Percentiles rank a stretch among this genome's conserved stretches.
phyloP scores from a whole-genome alignment of 2,329 filamentous ascomycete species.

The Neonectria hederae region DNA sequence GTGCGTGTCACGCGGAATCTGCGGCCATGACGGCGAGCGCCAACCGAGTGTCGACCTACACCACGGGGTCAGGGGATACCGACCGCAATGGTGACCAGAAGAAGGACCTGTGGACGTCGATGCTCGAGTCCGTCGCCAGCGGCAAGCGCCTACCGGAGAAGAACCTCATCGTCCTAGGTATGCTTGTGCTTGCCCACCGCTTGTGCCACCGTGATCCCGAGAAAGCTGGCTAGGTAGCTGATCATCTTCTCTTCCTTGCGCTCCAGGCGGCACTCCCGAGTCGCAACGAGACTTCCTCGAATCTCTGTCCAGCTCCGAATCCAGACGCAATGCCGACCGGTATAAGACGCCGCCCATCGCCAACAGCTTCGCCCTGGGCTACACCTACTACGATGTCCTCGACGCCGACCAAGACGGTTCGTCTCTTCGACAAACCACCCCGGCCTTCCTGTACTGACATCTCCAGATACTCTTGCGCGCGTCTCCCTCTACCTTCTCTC shows the following conservation, averaged over 20 bases:
- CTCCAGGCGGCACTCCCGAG: slow-evolving; percentile 78
- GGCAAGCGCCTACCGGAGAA: slow-evolving; percentile 92
- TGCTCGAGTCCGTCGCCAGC: slow-evolving; percentile 90
- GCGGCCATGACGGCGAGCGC: slow-evolving; percentile 59
- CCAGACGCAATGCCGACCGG: slow-evolving; percentile 62
- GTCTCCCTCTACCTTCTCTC: slow-evolving; percentile 89
- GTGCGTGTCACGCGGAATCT: slow-evolving; percentile 27
- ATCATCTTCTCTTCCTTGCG: slow-evolving; percentile 33
- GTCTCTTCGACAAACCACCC: slow-evolving; percentile 26
- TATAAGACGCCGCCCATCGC: slow-evolving; percentile 80
- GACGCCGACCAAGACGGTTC: slow-evolving; percentile 92
- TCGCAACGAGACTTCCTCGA: slow-evolving; percentile 87
- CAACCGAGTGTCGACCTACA: slow-evolving; percentile 69
- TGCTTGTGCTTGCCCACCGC: slow-evolving; percentile 33
- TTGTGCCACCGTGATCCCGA: background rate
- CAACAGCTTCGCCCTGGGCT: slow-evolving; percentile 91
- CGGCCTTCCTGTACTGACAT: slow-evolving; percentile 31
- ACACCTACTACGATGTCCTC: slow-evolving; percentile 94
- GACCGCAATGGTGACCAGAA: slow-evolving; percentile 76
- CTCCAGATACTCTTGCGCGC: slow-evolving; percentile 86
- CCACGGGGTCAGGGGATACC: slow-evolving; percentile 62
- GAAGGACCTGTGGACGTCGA: slow-evolving; percentile 92
- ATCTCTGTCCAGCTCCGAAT: slow-evolving; percentile 64
- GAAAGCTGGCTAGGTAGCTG: slow-evolving; percentile 37
- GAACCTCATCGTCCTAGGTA: slow-evolving; percentile 87